Evolutionary conservation across 2,329 filamentous ascomycete genomes (phyloP), one percentile per base, ranked within the genome.

Genomic region (Claviceps sp.): DNA sequence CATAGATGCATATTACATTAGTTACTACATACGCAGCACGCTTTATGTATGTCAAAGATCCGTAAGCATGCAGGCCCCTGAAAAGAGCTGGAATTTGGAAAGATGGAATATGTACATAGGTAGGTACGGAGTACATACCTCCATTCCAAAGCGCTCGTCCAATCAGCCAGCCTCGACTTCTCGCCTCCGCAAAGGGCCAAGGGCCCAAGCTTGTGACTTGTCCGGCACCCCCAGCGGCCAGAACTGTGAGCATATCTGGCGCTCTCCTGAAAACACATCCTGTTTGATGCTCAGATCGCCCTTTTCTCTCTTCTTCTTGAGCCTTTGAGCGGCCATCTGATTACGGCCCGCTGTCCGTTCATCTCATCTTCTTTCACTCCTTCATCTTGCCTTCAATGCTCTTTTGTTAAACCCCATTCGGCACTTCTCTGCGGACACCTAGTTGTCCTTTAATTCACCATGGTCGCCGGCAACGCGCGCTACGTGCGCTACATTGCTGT

Each of bases 401-500:
- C 37, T 16, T 47, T 43, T 36, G 23, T 26, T 23, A 39, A 40
- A 22, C 17, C 39, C 3, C n/a, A 20, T 11, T 23, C 17, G 34
- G 9, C 17, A 29, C 29, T 47, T 22, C 44, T 44, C 49, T 47
- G 50, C 42, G 48, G 51, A 23, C 48, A 11, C 9, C 16, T 38
- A 22, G 48, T 40, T 26, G 16, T 20, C 20, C 16, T 43, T 17
- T 20, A n/a, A 7, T 11, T 45, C 17, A 39, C 58, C 63, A 79
- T 77, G 75, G 83, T 82, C 70, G 78, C 82, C 54, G 82, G 82
- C 65, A 82, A 79, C 59, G 80, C 83, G 69, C 83, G 86, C 70
- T 88, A 88, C 63, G 71, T 83, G 75, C 79, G 81, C 75, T 84
- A 83, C 69, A 76, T 95, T 66, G 76, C 93, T 64, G 82, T 95